A percentile compares a stretch with the other conserved stretches of the same genome.
phyloP scores from a whole-genome alignment of 768 basidiomycete species.

The Mycena rosella region DNA sequence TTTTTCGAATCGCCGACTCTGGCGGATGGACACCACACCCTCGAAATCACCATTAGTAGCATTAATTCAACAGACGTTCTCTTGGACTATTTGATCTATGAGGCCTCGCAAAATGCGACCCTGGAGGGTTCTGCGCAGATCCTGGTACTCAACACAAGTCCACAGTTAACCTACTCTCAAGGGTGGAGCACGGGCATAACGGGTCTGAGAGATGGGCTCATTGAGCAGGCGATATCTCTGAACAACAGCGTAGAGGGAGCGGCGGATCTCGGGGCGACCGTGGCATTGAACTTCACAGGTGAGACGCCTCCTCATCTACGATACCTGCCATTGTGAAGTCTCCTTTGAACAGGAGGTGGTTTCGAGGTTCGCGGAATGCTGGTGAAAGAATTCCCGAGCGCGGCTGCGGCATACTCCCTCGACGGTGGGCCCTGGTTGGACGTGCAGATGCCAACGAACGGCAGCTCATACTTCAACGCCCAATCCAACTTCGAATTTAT shows the following conservation, averaged over 20 bases:
- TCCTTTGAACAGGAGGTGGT: not conserved
- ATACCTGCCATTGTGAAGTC: too few species aligned
- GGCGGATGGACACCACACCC: not conserved
- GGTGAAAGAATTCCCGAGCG: not conserved
- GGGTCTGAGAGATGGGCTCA: slow-evolving; percentile 1
- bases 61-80: not conserved
- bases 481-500: slow-evolving; percentile 12
- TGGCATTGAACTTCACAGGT: slow-evolving; percentile 18
- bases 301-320: not conserved
- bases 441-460: slow-evolving; percentile 8
- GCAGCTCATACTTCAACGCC: not conserved
- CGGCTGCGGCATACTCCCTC: slow-evolving; percentile 2
- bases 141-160: not conserved
- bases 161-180: not conserved
- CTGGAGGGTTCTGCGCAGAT: not conserved
- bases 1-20: not conserved
- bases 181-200: not conserved
- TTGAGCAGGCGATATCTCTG: not conserved
- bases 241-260: slow-evolving; percentile 11
- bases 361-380: slow-evolving; percentile 15
- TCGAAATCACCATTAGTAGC: not conserved
- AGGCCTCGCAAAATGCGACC: not conserved
- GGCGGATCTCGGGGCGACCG: slow-evolving; percentile 11
- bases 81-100: slow-evolving; percentile 19
- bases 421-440: not conserved